These are phyloP conservation scores for Hygrophorus russula DNA, from an alignment of 768 basidiomycete genomes.

Conservation along the genomic window DNA sequence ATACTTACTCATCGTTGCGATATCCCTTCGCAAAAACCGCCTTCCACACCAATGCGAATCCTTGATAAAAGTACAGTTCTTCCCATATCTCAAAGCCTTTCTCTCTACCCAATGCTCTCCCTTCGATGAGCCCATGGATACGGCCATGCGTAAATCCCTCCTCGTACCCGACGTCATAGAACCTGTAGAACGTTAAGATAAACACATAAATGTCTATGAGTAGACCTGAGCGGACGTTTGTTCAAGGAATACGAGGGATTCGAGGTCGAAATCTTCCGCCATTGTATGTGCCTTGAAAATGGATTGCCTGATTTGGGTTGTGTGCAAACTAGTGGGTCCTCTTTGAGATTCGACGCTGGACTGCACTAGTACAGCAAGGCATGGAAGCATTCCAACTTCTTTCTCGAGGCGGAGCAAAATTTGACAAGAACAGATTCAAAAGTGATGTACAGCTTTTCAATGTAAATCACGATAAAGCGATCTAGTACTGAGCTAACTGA, in stretches of 20 bases:
- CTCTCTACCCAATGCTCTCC: constrained; percentile 76
- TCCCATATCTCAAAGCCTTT: constrained; percentile 97
- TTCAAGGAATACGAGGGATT: constrained; percentile 49
- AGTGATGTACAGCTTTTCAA: constrained; percentile 62
- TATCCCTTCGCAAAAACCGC: constrained; percentile 32
- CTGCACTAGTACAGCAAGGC: background rate
- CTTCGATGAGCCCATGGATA: constrained; percentile 86
- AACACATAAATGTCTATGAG: constrained; percentile 2
- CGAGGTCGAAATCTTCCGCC: constrained; percentile 38
- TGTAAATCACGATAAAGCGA: constrained; percentile 21
- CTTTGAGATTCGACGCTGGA: too few species aligned
- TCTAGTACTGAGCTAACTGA: background rate
- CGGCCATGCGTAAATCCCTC: constrained; percentile 79
- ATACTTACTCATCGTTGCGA: constrained; percentile 37
- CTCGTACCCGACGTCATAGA: constrained; percentile 68
- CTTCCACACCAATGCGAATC: constrained; percentile 67
- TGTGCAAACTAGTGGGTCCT: too few species aligned
- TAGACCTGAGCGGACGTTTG: constrained; percentile 34
- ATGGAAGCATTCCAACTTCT: constrained; percentile 90
- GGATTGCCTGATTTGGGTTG: background rate
- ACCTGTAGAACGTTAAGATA: constrained; percentile 30
- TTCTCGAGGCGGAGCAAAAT: constrained; percentile 74
- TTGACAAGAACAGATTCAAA: constrained; percentile 68
- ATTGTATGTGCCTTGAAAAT: background rate
- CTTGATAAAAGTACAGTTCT: constrained; percentile 90